These are phyloP conservation scores for Cryptococcus sp. DNA, from an alignment of 1,284 basidiomycete species.

Conservation along the genomic window DNA sequence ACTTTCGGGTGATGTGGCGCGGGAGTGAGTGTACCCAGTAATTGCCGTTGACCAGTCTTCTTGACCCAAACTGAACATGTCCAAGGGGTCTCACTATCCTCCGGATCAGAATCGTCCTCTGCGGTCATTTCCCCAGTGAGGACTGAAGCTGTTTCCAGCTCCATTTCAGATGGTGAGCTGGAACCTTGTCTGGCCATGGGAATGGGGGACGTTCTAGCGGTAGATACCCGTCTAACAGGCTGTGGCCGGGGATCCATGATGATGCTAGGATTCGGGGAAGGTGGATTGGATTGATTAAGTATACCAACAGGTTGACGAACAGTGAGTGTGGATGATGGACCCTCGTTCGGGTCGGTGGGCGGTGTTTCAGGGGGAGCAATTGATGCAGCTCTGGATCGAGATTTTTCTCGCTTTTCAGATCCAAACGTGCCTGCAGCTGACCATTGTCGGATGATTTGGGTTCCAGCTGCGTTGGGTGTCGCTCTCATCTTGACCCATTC, in stretches of 20 bases:
- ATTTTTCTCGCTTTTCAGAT: neutral
- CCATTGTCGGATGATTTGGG: conserved; percentile 8
- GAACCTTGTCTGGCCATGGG: neutral
- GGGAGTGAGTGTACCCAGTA: conserved; percentile 70
- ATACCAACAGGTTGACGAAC: neutral
- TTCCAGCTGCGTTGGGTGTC: conserved; percentile 12
- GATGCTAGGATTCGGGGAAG: conserved; percentile 13
- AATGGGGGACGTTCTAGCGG: neutral
- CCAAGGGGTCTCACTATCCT: conserved; percentile 95
- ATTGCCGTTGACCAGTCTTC: conserved; percentile 30
- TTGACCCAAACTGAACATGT: conserved; percentile 58
- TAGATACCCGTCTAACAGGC: conserved; percentile 21
- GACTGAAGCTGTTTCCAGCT: neutral
- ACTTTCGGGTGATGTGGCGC: conserved; percentile 96
- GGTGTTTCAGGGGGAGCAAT: neutral
- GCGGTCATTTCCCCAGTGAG: conserved; percentile 2
- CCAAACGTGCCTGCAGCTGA: conserved; percentile 12
- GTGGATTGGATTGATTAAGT: conserved; percentile 1
- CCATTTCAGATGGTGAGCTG: neutral
- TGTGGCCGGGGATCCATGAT: conserved; percentile 18
- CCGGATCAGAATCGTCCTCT: conserved; percentile 68
- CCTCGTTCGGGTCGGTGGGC: neutral
- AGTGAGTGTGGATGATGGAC: conserved; percentile 1
- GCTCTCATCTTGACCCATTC: conserved; percentile 43
- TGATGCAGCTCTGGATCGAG: conserved; percentile 3